Percentiles rank a stretch among this genome's conserved stretches.
These are phyloP conservation scores for Ophiostoma sp. DNA, from an alignment of 2,329 filamentous ascomycete genomes.

Conservation along the genomic window DNA sequence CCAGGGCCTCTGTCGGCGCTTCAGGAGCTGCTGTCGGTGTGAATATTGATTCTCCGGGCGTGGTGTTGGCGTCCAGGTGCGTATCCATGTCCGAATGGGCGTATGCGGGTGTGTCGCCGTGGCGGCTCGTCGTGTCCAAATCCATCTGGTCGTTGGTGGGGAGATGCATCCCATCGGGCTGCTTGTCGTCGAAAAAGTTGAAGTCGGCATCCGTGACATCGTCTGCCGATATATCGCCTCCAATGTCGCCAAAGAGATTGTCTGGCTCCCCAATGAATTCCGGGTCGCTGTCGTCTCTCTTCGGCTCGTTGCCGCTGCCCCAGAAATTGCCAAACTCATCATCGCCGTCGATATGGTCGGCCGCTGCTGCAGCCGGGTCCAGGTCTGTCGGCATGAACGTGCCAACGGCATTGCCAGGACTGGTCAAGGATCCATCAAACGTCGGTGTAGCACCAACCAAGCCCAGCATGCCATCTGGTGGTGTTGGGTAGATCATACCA, in stretches of 20 bases:
- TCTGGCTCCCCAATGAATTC: constrained; percentile 45
- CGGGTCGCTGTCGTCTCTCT: constrained; percentile 42
- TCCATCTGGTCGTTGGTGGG: constrained; percentile 22
- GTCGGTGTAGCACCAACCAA: constrained; percentile 50
- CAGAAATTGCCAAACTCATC: constrained; percentile 38
- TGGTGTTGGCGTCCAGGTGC: neutral
- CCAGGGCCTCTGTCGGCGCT: neutral
- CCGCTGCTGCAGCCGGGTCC: constrained; percentile 34
- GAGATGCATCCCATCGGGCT: constrained; percentile 7
- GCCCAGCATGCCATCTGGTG: constrained; percentile 59
- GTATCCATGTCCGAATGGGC: constrained; percentile 1
- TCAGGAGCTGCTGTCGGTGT: neutral
- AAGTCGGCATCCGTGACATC: constrained; percentile 79
- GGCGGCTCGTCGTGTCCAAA: constrained; percentile 8
- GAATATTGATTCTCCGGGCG: neutral
- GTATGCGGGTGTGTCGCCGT: neutral
- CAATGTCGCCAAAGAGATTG: constrained; percentile 63
- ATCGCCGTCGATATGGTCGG: constrained; percentile 25
- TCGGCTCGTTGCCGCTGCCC: constrained; percentile 43
- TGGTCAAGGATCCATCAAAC: constrained; percentile 52
- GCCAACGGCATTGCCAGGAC: constrained; percentile 40
- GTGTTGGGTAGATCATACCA: constrained; percentile 60
- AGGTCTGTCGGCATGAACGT: constrained; percentile 40
- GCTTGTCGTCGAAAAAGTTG: constrained; percentile 74
- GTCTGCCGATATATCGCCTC: constrained; percentile 66